Base-by-base conservation (phyloP, 2,329 filamentous ascomycete species). In the Aspergillus tanneri region DNA sequence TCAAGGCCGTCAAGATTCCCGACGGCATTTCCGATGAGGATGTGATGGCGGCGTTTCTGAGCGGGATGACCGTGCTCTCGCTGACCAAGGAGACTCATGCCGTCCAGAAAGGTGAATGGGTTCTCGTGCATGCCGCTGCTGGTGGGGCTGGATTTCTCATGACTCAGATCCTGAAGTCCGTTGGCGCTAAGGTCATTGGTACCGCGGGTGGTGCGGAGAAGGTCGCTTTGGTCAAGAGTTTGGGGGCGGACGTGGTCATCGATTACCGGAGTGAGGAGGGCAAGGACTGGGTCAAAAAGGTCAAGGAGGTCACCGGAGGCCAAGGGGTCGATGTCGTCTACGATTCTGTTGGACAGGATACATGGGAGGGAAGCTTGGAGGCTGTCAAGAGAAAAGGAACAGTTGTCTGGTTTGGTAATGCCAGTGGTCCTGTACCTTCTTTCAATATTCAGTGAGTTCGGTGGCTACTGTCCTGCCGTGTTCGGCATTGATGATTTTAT, bases 181-280 rank as follows among this genome's bases (percentile, higher is more conserved):
- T 90, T 2, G 90, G 89, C 1, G 90, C 88, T 10, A 82, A 81
- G 57, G 83, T 86, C 18, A 93, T 96, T 61, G 90, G 85, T 1
- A 92, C 89, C 3, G 88, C 88, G 0, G 85, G 84, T 39, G 86
- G 85, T 27, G 67, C 74, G 5, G 87, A 86, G 67, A 95, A 95
- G 74, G 77, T 84, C 37, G 80, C 79, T 37, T 65, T 90, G 32
- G 90, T 89, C 2, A 81, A 75, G 67, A 74, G 79, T 55, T 61
- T 72, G 3, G 90, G 90, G 5, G 89, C 88, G 0, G 80, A 84
- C 59, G 83, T 85, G 56, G 73, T 86, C 47, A 77, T 96, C 57
- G 85, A 88, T 65, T 92, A 90, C 57, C 92, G 90, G 72, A 74
- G 96, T 54, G 88, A 95, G 64, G 88, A 90, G 54, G 85, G 85